Evolutionary conservation across 2,329 filamentous ascomycete genomes (phyloP), one percentile per base, ranked within the genome.

Genomic region (Colletotrichum kahawae): DNA sequence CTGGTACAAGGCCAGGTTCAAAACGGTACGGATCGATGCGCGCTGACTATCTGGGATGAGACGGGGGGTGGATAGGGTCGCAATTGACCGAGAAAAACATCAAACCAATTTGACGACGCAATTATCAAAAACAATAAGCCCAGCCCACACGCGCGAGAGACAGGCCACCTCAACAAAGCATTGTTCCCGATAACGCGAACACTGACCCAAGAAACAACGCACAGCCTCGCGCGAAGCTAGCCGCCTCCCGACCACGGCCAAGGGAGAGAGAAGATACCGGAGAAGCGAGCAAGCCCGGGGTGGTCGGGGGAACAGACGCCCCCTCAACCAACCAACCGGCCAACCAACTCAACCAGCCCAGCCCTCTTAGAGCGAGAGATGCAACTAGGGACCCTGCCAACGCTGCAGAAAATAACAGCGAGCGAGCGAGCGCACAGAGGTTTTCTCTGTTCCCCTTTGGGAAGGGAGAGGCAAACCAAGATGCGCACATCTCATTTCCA

Each of bases 111-210:
- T 71, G 36, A 66, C 36, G 60, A 34, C 18, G 13, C 13, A 21
- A 66, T 51, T 64, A 48, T 62, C 54, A 75, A 67, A 75, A 10
- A 59, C 24, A 62, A 14, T 21, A n/a, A 57, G 16, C n/a, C 21
- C 24, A 24, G 24, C 24, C 24, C n/a, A 21, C 27, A 43, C n/a
- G 8, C 31, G 13, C 21, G 27, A 56, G 48, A 24, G 18, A 33
- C 33, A 4, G 16, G 7, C 24, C 64, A 21, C 27, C 27, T 31
- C 56, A 38, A 75, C 73, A 75, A 73, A 73, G 69, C 69, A 75
- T 75, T 75, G 73, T 75, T 65, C 57, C 69, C 64, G 43, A 68
- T 51, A 64, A 59, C 69, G 57, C 69, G 54, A 62, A n/a, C 57
- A 43, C 70, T 33, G 60, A 27, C 43, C 34, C 59, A 36, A 4